A percentile compares a stretch with the other conserved stretches of the same genome.
phyloP scores from a whole-genome alignment of 2,329 filamentous ascomycete species.

The Aspergillus candidus region DNA sequence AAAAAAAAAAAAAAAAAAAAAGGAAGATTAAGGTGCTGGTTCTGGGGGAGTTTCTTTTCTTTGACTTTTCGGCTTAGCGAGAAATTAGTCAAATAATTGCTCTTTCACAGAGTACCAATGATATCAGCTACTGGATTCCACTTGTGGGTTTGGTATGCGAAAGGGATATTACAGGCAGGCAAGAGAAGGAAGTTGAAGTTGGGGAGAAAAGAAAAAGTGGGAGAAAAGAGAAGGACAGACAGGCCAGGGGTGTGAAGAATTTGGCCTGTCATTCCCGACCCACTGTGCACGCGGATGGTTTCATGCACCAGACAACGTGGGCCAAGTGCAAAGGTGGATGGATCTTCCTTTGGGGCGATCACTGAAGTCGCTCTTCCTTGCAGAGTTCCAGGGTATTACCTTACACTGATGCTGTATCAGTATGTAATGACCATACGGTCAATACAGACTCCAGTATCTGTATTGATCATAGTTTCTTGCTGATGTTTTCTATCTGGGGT shows the following conservation, averaged over 20 bases:
- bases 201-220: slow-evolving; percentile 6
- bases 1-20: slow-evolving; percentile 12
- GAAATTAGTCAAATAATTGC: no score
- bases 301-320: slow-evolving; percentile 37
- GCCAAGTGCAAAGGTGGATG: slow-evolving; percentile 24
- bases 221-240: slow-evolving; percentile 2
- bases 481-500: no score
- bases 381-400: slow-evolving; percentile 12
- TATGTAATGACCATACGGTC: no score
- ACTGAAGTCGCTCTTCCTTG: slow-evolving; percentile 18
- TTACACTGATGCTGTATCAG: background rate
- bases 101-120: no score
- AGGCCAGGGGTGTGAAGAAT: slow-evolving; percentile 25
- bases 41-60: no score
- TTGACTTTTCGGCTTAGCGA: no score
- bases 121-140: background rate
- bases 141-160: background rate
- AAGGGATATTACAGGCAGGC: no score
- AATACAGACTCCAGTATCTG: no score
- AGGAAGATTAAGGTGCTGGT: background rate
- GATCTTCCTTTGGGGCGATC: slow-evolving; percentile 21
- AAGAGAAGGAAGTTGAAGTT: no score
- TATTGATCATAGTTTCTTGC: no score
- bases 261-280: slow-evolving; percentile 34
- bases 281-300: slow-evolving; percentile 35